Conservation (phyloP, 768 basidiomycete genomes). For the Mycena kentingensis region DNA sequence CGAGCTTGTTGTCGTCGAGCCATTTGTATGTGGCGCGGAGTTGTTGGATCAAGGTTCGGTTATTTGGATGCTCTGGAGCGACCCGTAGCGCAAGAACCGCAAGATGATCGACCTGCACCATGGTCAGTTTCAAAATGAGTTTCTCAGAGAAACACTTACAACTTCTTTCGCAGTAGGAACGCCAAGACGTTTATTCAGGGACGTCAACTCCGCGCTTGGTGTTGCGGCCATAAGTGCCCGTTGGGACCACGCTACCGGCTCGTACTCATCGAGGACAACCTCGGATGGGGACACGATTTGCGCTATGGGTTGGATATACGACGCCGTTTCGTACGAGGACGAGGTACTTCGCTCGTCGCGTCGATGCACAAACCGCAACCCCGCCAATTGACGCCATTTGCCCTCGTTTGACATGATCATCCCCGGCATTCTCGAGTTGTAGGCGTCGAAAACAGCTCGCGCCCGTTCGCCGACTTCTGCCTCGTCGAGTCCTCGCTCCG, state of each 20-base stretch:
- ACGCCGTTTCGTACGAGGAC: slow-evolving; percentile 5
- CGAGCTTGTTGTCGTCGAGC: slow-evolving; percentile 35
- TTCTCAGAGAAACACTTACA: background rate
- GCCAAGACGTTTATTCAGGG: slow-evolving; percentile 14
- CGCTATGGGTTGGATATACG: slow-evolving; percentile 12
- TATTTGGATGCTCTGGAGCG: slow-evolving; percentile 25
- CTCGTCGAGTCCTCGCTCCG: slow-evolving; percentile 4
- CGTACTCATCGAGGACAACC: slow-evolving; percentile 7
- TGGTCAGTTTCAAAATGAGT: background rate
- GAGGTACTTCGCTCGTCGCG: slow-evolving; percentile 3
- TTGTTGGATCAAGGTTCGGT: slow-evolving; percentile 37
- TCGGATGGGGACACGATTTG: slow-evolving; percentile 14
- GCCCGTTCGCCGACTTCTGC: slow-evolving; percentile 6
- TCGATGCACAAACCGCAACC: slow-evolving; percentile 15
- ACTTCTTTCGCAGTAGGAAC: slow-evolving; percentile 17
- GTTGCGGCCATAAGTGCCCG: slow-evolving; percentile 6
- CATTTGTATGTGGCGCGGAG: slow-evolving; percentile 46
- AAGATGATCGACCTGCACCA: slow-evolving; percentile 46
- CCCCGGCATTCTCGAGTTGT: slow-evolving; percentile 5
- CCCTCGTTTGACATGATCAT: slow-evolving; percentile 12
- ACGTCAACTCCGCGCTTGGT: background rate
- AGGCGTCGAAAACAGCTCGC: slow-evolving; percentile 9
- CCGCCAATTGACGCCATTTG: slow-evolving; percentile 12
- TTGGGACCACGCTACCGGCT: slow-evolving; percentile 19
- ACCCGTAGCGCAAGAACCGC: slow-evolving; percentile 33